A percentile compares a stretch with the other conserved stretches of the same genome.
Evolutionary conservation across 257 asterid genomes (phyloP).

Genomic region (Solanum sparsipilum): DNA sequence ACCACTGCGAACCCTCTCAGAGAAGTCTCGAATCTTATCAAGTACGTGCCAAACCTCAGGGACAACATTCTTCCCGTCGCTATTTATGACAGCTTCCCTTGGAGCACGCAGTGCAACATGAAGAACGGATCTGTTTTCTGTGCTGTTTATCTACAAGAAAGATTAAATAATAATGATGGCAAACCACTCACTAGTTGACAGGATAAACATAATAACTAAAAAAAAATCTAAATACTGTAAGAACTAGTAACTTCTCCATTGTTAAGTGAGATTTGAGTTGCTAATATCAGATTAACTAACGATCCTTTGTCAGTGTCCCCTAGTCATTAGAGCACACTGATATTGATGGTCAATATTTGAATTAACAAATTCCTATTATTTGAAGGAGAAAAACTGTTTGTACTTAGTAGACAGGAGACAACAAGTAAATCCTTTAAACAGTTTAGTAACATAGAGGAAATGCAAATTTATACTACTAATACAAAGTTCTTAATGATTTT

Average conservation of each 20-base stretch:
- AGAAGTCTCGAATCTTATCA: constrained; percentile 84
- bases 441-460: neutral
- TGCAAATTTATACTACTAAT: neutral
- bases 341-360: neutral
- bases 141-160: constrained; percentile 70
- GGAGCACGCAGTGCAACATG: constrained; percentile 97
- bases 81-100: constrained; percentile 59
- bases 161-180: constrained; percentile 1
- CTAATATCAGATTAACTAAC: neutral
- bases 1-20: constrained; percentile 90
- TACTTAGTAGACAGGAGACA: neutral
- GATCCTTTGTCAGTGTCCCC: neutral
- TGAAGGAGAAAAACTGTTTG: neutral
- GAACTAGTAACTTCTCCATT: neutral
- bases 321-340: neutral
- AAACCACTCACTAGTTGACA: neutral
- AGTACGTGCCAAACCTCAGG: constrained; percentile 98
- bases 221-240: neutral
- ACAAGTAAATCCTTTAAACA: neutral
- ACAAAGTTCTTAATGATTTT: neutral
- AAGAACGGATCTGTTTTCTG: constrained; percentile 93
- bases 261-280: neutral
- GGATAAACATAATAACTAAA: neutral
- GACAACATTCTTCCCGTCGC: constrained; percentile 96
- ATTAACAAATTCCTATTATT: neutral